Percentiles rank a stretch among this genome's conserved stretches.
Conservation (phyloP, 2,329 filamentous ascomycete species). For the Paraphaeosphaeria minitans region DNA sequence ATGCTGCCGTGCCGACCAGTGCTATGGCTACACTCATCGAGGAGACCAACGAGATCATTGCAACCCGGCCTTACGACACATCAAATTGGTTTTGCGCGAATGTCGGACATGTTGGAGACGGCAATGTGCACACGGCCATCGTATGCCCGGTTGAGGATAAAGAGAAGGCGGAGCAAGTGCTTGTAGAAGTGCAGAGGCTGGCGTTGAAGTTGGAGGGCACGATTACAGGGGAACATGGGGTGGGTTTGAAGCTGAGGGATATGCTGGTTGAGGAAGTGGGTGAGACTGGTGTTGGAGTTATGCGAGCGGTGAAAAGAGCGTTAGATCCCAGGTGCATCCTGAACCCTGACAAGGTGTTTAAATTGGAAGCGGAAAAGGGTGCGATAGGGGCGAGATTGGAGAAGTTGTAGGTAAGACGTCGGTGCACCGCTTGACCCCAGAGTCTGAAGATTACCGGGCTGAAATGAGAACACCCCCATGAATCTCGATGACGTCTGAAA, state of each 20-base stretch:
- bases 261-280: slow-evolving; percentile 80
- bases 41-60: slow-evolving; percentile 70
- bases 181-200: slow-evolving; percentile 71
- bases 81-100: slow-evolving; percentile 51
- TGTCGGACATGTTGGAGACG: slow-evolving; percentile 75
- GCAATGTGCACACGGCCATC: slow-evolving; percentile 45
- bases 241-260: slow-evolving; percentile 81
- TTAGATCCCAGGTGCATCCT: slow-evolving; percentile 73
- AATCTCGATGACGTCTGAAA: no score
- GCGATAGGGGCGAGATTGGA: background rate
- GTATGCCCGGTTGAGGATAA: slow-evolving; percentile 34
- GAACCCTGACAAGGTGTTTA: slow-evolving; percentile 67
- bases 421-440: background rate
- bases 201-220: slow-evolving; percentile 84
- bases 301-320: slow-evolving; percentile 80
- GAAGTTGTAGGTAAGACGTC: slow-evolving; percentile 3
- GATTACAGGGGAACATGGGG: slow-evolving; percentile 82
- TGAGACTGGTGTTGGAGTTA: slow-evolving; percentile 71
- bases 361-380: slow-evolving; percentile 45
- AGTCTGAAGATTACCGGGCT: background rate
- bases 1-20: slow-evolving; percentile 78
- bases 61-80: slow-evolving; percentile 20
- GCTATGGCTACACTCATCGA: slow-evolving; percentile 73
- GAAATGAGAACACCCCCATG: background rate
- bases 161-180: slow-evolving; percentile 28